phyloP scores from a whole-genome alignment of 345 rosid species.

The Lepidium africanum region DNA sequence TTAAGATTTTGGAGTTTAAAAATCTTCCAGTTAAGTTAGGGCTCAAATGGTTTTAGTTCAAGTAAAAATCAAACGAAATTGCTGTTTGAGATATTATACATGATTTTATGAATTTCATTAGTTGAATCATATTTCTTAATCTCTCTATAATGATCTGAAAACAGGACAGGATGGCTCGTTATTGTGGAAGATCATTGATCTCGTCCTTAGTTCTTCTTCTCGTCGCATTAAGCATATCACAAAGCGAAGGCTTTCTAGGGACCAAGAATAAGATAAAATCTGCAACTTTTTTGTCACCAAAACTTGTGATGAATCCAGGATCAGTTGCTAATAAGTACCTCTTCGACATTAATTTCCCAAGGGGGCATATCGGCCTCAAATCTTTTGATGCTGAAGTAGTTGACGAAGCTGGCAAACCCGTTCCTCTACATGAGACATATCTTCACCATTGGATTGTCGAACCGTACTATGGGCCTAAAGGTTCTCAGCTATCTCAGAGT shows the following conservation, averaged over 20 bases:
- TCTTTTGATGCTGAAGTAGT: conserved; percentile 60
- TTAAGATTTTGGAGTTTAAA: neutral
- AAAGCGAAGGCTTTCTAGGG: conserved; percentile 9
- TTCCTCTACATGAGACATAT: conserved; percentile 80
- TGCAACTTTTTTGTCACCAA: conserved; percentile 58
- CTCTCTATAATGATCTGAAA: neutral
- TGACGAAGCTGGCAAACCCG: conserved; percentile 55
- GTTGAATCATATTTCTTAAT: neutral
- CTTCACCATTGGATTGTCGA: conserved; percentile 79
- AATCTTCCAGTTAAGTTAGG: neutral
- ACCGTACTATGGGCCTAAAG: conserved; percentile 40
- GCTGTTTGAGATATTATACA: neutral
- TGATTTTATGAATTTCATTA: neutral
- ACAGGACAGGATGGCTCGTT: conserved; percentile 31
- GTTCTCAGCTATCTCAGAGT: conserved; percentile 1
- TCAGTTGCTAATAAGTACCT: conserved; percentile 51
- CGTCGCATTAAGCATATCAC: conserved; percentile 11
- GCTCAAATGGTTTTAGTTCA: neutral
- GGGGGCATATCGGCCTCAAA: conserved; percentile 76
- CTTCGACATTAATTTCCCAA: conserved; percentile 60
- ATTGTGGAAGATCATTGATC: conserved; percentile 8
- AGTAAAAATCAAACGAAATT: neutral
- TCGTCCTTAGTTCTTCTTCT: conserved; percentile 21
- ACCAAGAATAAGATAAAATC: conserved; percentile 36
- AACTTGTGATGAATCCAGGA: conserved; percentile 67